phyloP scores from a whole-genome alignment of 1,139 yeast genomes.

The Magnusiomyces suaveolens region DNA sequence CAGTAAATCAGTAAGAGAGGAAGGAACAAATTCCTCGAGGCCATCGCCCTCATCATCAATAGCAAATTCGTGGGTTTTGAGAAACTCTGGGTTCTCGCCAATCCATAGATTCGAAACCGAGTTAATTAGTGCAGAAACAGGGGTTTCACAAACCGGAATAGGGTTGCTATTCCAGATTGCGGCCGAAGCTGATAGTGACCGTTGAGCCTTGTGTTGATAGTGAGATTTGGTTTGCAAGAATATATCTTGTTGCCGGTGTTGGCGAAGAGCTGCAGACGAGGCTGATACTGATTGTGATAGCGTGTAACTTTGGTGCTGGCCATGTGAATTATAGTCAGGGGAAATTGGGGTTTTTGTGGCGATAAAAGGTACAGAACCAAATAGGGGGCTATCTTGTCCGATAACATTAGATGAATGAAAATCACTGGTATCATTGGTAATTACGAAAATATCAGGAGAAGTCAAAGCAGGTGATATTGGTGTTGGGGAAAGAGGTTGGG shows the following conservation, averaged over 20 bases:
- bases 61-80: not conserved
- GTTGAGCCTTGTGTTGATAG: too few species aligned
- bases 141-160: constrained; percentile 8
- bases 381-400: constrained; percentile 2
- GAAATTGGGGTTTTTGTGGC: not conserved
- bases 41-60: constrained; percentile 28
- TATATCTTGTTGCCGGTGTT: constrained; percentile 5
- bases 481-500: constrained; percentile 9
- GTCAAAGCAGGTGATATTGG: too few species aligned
- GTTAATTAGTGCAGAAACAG: constrained; percentile 9
- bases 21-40: constrained; percentile 66
- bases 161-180: constrained; percentile 3
- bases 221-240: too few species aligned
- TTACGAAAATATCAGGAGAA: too few species aligned
- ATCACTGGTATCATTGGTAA: not conserved
- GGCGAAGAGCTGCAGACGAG: constrained; percentile 4
- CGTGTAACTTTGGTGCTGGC: not conserved
- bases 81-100: not conserved
- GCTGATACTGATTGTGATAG: not conserved
- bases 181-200: constrained; percentile 6
- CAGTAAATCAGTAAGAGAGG: constrained; percentile 57
- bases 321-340: not conserved
- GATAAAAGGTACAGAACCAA: not conserved
- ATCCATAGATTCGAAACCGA: constrained; percentile 7
- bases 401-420: not conserved